Evolutionary conservation across 78 protist species (phyloP).

Genomic region (Dictyostelium purpureum): DNA sequence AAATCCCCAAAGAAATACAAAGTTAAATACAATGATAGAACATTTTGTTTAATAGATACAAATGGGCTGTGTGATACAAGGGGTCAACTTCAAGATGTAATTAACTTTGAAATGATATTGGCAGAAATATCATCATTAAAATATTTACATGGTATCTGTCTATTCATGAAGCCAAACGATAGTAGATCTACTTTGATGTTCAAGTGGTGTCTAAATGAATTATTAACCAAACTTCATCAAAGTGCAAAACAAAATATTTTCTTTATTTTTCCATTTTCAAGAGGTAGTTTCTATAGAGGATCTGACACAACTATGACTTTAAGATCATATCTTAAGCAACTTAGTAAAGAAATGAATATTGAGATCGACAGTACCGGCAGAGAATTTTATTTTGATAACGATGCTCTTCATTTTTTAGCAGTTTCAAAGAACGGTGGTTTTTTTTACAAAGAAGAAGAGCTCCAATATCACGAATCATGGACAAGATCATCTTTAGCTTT

Average conservation of each 20-base stretch:
- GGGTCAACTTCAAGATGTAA: not conserved
- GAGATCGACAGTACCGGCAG: not conserved
- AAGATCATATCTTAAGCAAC: not conserved
- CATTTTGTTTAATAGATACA: not conserved
- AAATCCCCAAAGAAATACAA: not conserved
- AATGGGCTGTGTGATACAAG: not conserved
- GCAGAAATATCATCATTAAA: not conserved
- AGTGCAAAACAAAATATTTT: not conserved
- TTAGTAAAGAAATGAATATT: not conserved
- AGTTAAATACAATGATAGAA: not conserved
- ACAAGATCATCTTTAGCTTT: not conserved
- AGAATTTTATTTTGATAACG: constrained; percentile 16
- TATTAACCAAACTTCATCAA: not conserved
- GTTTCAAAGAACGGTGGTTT: not conserved
- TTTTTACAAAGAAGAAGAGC: not conserved
- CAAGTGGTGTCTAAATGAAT: constrained; percentile 3
- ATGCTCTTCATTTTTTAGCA: not conserved
- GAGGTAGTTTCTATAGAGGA: not conserved
- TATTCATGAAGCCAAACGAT: not conserved
- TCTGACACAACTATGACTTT: not conserved
- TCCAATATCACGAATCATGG: not conserved
- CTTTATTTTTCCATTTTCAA: not conserved
- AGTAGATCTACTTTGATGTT: not conserved
- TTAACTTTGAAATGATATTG: not conserved
- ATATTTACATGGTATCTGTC: constrained; percentile 3